phyloP scores from a whole-genome alignment of 2,329 filamentous ascomycete genomes.

The Pestalotiopsis sp. region DNA sequence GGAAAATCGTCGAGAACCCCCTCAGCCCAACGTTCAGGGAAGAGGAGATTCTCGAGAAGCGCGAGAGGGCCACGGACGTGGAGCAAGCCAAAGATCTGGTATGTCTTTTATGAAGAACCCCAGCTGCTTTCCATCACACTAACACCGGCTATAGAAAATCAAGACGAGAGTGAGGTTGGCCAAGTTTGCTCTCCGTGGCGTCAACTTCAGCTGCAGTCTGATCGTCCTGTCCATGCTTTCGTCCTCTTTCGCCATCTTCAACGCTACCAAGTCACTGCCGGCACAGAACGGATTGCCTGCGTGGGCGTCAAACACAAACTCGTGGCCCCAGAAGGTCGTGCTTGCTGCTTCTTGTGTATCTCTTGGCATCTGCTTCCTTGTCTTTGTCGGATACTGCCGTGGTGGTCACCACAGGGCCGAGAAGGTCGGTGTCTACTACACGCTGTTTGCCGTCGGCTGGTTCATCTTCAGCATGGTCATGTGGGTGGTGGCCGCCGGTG shows the following conservation, averaged over 20 bases:
- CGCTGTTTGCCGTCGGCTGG: slow-evolving; percentile 88
- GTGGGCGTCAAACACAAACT: slow-evolving; percentile 79
- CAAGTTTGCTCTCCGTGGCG: slow-evolving; percentile 90
- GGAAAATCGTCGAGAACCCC: slow-evolving; percentile 68
- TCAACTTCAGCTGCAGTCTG: slow-evolving; percentile 96
- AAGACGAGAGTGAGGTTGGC: slow-evolving; percentile 90
- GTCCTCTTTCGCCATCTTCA: slow-evolving; percentile 90
- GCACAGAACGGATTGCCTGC: slow-evolving; percentile 78
- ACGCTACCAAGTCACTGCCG: slow-evolving; percentile 76
- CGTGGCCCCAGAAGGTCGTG: slow-evolving; percentile 89
- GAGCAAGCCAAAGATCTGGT: slow-evolving; percentile 88
- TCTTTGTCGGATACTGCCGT: slow-evolving; percentile 85
- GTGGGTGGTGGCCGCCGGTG: slow-evolving; percentile 84
- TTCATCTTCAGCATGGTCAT: slow-evolving; percentile 92
- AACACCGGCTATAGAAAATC: slow-evolving; percentile 68
- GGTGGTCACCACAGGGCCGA: slow-evolving; percentile 88
- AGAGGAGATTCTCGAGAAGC: slow-evolving; percentile 84
- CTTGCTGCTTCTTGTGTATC: slow-evolving; percentile 80
- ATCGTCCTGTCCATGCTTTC: slow-evolving; percentile 92
- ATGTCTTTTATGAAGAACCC: slow-evolving; percentile 42
- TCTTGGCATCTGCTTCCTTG: slow-evolving; percentile 73
- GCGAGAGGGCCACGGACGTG: slow-evolving; percentile 79
- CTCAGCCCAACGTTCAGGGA: slow-evolving; percentile 91
- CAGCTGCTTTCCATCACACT: slow-evolving; percentile 31
- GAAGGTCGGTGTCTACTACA: slow-evolving; percentile 95